Evolutionary conservation across 768 basidiomycete genomes (phyloP).

Genomic region (Hericium coralloides): DNA sequence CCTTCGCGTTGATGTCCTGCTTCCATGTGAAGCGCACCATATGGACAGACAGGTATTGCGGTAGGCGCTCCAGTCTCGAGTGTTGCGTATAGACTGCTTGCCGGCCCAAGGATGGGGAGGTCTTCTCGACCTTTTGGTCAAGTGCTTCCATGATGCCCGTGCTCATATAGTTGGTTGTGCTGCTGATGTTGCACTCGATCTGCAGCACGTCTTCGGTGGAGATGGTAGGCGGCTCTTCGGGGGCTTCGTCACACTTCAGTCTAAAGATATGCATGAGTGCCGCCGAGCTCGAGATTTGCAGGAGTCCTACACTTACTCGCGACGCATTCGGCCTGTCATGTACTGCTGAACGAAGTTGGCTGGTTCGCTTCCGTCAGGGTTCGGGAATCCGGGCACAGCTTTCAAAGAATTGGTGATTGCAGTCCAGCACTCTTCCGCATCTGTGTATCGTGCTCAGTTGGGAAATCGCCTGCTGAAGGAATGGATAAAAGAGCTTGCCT

Average conservation of each 20-base stretch:
- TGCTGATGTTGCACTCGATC: constrained; percentile 87
- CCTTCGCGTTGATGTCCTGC: constrained; percentile 81
- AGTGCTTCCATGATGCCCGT: constrained; percentile 80
- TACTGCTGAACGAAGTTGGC: constrained; percentile 65
- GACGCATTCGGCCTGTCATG: constrained; percentile 68
- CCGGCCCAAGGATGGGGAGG: constrained; percentile 68
- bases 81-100: constrained; percentile 76
- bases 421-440: constrained; percentile 88
- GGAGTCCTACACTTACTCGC: constrained; percentile 39
- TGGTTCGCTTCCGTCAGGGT: constrained; percentile 20
- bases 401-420: constrained; percentile 65
- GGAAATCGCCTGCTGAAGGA: neutral
- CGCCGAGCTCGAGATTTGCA: neutral
- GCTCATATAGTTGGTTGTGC: constrained; percentile 80
- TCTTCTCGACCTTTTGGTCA: constrained; percentile 82
- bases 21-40: constrained; percentile 98
- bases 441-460: constrained; percentile 18
- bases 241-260: constrained; percentile 71
- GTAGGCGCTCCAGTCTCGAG: constrained; percentile 76
- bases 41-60: constrained; percentile 79
- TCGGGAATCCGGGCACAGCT: constrained; percentile 46
- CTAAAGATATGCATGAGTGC: constrained; percentile 29
- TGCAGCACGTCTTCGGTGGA: constrained; percentile 72
- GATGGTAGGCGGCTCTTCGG: constrained; percentile 63
- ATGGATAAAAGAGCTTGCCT: constrained; percentile 23